Percentiles rank a stretch among this genome's conserved stretches.
Evolutionary conservation across 1,284 basidiomycete genomes (phyloP).

Genomic region (Malassezia nana): DNA sequence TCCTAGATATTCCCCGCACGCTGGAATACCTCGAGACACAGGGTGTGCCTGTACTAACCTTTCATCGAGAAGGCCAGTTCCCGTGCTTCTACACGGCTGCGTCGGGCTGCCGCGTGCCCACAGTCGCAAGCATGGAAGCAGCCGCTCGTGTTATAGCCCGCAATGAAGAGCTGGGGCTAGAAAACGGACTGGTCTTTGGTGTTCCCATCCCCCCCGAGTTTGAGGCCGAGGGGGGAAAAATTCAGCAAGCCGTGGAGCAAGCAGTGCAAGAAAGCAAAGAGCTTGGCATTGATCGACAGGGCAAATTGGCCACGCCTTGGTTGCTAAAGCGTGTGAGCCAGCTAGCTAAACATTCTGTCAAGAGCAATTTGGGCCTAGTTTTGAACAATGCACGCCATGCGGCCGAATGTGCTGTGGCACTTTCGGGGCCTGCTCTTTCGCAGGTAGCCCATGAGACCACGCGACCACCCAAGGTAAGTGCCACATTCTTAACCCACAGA

Average conservation of each 20-base stretch:
- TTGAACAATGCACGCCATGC: slow-evolving; percentile 84
- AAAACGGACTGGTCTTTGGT: slow-evolving; percentile 58
- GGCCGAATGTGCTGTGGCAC: slow-evolving; percentile 68
- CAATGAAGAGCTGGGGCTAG: slow-evolving; percentile 55
- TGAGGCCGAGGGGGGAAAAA: slow-evolving; percentile 58
- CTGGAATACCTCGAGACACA: slow-evolving; percentile 95
- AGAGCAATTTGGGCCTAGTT: slow-evolving; percentile 71
- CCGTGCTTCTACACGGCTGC: slow-evolving; percentile 84
- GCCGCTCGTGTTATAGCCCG: slow-evolving; percentile 51
- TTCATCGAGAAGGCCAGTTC: slow-evolving; percentile 61
- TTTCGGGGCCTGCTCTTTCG: slow-evolving; percentile 6
- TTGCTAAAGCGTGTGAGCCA: slow-evolving; percentile 73
- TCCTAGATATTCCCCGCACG: slow-evolving; percentile 80
- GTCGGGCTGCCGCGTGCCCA: slow-evolving; percentile 67
- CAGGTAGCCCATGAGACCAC: slow-evolving; percentile 18
- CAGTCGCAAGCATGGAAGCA: slow-evolving; percentile 18
- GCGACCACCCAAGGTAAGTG: not conserved
- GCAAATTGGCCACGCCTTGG: slow-evolving; percentile 94
- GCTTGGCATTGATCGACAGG: slow-evolving; percentile 67
- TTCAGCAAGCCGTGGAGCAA: slow-evolving; percentile 73
- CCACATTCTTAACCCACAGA: not conserved
- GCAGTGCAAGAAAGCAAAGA: slow-evolving; percentile 74
- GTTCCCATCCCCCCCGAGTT: slow-evolving; percentile 78
- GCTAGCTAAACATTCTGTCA: slow-evolving; percentile 59
- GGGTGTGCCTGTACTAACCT: slow-evolving; percentile 81